Evolutionary conservation across 257 asterid species (phyloP), one percentile per base, ranked within the genome.

Genomic region (Penstemon eatonii): DNA sequence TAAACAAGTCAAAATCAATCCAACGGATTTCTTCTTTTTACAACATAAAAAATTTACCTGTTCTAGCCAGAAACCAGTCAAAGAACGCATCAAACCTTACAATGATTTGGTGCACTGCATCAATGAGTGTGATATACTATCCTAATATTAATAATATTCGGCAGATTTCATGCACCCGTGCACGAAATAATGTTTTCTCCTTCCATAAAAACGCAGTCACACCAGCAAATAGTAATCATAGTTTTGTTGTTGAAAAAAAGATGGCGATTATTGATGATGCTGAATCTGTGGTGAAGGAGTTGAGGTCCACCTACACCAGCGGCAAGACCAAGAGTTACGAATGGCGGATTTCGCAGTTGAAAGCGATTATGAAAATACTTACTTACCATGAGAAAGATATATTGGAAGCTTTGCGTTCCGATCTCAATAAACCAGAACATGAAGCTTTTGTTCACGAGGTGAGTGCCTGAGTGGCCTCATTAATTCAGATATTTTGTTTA

Each of bases 271-370:
- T 69, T 65, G 83, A 82, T 7, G 75, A 82, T 7, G 75, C 73
- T 52, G 89, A 68, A 62, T 82, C 63, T 66, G 70, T 72, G 78
- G 84, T 85, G 81, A 79, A 75, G 78, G 96, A 85, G 74, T 77
- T 93, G 71, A 79, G 96, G 55, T 79, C 52, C 46, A 79, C 80
- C 9, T 90, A 63, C 54, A 41, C 12, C 44, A 70, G 79, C 62
- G 97, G 98, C 51, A 86, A 78, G 66, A 93, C 98, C 61, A 86
- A 69, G 84, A 70, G 69, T 33, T 84, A 69, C 4, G 89, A 88
- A 65, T 93, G 98, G 98, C 83, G 98, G 45, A 83, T 77, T 18
- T 85, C 95, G 11, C 98, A 93, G 90, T 59, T 93, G 67, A 80
- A 85, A 46, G 88, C 95, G 50, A 10, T 93, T 56, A 46, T 88